phyloP scores from a whole-genome alignment of 2,329 filamentous ascomycete species.

The Ambrosiella beaveri region DNA sequence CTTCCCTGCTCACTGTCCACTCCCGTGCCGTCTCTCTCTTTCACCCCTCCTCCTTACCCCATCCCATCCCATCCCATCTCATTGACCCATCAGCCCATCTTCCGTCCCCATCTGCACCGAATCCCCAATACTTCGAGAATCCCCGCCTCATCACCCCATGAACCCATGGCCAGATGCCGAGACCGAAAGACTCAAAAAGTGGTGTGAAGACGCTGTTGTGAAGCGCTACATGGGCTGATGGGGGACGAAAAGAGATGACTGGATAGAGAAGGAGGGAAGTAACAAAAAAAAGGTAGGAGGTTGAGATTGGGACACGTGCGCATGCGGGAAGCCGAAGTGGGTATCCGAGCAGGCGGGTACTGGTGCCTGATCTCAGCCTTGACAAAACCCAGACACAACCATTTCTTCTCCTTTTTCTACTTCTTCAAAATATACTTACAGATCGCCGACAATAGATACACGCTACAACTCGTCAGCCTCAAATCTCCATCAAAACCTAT shows the following conservation, averaged over 20 bases:
- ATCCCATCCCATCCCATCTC: not conserved
- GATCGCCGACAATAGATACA: constrained; percentile 82
- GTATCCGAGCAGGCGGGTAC: too few species aligned
- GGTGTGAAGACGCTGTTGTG: constrained; percentile 8
- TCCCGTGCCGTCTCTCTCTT: not conserved
- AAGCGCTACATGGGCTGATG: too few species aligned
- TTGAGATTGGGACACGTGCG: too few species aligned
- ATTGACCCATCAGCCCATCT: not conserved
- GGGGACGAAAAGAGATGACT: too few species aligned
- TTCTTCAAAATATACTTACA: constrained; percentile 40
- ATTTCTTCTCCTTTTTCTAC: not conserved
- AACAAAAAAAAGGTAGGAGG: too few species aligned
- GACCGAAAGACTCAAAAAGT: not conserved
- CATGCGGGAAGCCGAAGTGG: too few species aligned
- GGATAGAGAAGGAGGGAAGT: too few species aligned
- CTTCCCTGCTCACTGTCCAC: not conserved
- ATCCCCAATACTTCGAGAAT: not conserved
- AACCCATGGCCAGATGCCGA: not conserved
- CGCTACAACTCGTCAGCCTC: constrained; percentile 37
- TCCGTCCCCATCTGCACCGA: not conserved
- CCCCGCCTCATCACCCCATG: not conserved
- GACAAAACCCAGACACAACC: not conserved
- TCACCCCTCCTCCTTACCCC: not conserved
- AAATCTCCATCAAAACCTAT: constrained; percentile 9
- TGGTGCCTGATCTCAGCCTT: too few species aligned